phyloP scores from a whole-genome alignment of 2,329 filamentous ascomycete species.

The Teratosphaeria destructans region DNA sequence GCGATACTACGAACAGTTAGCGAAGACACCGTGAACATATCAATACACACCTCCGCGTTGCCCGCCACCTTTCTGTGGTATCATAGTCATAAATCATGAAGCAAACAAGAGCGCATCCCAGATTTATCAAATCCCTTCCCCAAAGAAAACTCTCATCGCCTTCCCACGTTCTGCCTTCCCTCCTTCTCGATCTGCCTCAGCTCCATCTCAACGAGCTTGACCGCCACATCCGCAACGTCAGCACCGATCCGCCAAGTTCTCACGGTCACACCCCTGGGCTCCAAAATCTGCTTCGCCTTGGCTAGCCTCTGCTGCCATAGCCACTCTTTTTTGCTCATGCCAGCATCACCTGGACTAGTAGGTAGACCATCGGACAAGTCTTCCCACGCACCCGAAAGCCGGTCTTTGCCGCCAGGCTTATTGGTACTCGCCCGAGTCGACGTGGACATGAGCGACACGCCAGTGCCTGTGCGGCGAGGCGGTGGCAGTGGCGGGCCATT shows the following conservation, averaged over 20 bases:
- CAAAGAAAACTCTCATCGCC: not conserved
- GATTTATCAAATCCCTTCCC: not conserved
- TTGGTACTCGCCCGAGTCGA: not conserved
- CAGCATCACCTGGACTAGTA: constrained; percentile 20
- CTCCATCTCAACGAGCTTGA: constrained; percentile 51
- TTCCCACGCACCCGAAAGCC: constrained; percentile 22
- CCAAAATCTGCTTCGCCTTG: constrained; percentile 53
- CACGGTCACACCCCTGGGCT: constrained; percentile 54
- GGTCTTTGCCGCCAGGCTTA: constrained; percentile 4
- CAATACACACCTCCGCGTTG: not conserved
- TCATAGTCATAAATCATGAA: not conserved
- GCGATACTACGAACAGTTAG: not conserved
- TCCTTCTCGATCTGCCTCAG: constrained; percentile 27
- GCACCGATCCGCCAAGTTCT: constrained; percentile 63
- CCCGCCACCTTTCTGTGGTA: not conserved
- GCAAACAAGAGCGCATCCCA: not conserved
- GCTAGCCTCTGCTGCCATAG: constrained; percentile 61
- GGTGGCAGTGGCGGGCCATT: not conserved
- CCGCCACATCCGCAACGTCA: constrained; percentile 58
- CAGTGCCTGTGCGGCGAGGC: not conserved
- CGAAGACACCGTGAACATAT: not conserved
- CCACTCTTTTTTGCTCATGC: constrained; percentile 57
- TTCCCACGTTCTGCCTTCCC: not conserved
- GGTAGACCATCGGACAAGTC: constrained; percentile 11
- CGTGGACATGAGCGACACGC: not conserved